Conservation (phyloP, 352 stramenopile genomes). For the Phytophthora palmivora region DNA sequence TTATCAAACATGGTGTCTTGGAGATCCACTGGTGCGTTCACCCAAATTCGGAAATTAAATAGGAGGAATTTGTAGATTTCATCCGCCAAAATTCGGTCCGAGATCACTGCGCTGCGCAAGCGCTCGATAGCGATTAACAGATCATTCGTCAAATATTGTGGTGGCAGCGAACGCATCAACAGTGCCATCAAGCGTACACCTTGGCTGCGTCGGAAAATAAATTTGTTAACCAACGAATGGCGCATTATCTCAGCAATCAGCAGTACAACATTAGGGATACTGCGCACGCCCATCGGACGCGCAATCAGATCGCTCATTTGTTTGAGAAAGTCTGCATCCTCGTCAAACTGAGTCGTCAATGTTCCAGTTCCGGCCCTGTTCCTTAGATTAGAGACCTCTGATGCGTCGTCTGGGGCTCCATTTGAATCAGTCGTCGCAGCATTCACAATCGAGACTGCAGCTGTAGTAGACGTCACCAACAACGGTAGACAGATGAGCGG, state of each 20-base stretch:
- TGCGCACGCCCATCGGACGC: conserved; percentile 70
- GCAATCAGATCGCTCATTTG: conserved; percentile 81
- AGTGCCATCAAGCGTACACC: conserved; percentile 75
- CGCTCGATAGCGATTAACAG: conserved; percentile 78
- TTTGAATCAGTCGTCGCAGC: conserved; percentile 14
- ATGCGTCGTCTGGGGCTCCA: conserved; percentile 11
- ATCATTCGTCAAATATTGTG: conserved; percentile 71
- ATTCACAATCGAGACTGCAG: conserved; percentile 39
- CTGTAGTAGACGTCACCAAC: conserved; percentile 57
- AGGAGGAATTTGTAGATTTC: conserved; percentile 87
- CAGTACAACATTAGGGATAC: conserved; percentile 78
- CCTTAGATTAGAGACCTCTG: conserved; percentile 2
- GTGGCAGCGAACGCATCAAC: conserved; percentile 70
- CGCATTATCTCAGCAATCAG: conserved; percentile 88
- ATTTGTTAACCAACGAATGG: conserved; percentile 89
- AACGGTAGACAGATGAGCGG: conserved; percentile 72
- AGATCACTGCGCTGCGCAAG: conserved; percentile 76
- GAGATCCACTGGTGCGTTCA: conserved; percentile 74
- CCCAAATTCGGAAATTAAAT: conserved; percentile 89
- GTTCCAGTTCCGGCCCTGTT: conserved; percentile 15
- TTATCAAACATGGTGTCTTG: conserved; percentile 85
- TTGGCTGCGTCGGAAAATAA: conserved; percentile 83
- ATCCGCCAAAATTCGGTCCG: conserved; percentile 77
- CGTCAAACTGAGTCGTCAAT: conserved; percentile 72
- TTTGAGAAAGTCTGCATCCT: conserved; percentile 75